A percentile compares a stretch with the other conserved stretches of the same genome.
Evolutionary conservation across 257 asterid species (phyloP).

Genomic region (Plantago major): DNA sequence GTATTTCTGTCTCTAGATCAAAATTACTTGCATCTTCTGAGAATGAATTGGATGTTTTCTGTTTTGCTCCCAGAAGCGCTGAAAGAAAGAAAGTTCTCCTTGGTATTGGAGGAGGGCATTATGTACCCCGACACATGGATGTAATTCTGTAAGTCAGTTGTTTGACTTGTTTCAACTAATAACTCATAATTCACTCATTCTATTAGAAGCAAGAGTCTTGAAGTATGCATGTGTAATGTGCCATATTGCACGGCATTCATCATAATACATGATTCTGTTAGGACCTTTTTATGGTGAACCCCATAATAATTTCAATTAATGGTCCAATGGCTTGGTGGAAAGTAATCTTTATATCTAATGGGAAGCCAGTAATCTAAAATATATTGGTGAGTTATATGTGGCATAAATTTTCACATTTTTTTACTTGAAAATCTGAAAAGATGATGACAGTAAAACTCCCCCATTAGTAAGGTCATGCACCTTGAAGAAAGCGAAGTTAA

Average conservation of each 20-base stretch:
- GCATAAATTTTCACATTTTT: background rate
- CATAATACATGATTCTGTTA: background rate
- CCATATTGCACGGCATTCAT: background rate
- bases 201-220: too few relatives aligned
- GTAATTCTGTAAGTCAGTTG: constrained; percentile 57
- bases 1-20: background rate
- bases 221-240: background rate
- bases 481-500: too few relatives aligned
- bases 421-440: background rate
- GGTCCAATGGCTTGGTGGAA: background rate
- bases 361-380: background rate
- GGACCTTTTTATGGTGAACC: background rate
- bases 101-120: constrained; percentile 98
- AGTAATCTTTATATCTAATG: background rate
- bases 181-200: background rate
- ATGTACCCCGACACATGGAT: constrained; percentile 95
- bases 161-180: background rate
- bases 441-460: too few relatives aligned
- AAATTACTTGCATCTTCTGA: background rate
- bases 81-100: constrained; percentile 70
- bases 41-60: constrained; percentile 2
- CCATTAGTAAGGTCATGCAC: too few relatives aligned
- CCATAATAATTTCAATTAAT: background rate
- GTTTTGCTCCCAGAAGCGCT: constrained; percentile 28
- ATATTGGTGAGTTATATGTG: too few relatives aligned